phyloP scores from a whole-genome alignment of 192 early-diverging fungal species.

The Backusella mclennaniae region DNA sequence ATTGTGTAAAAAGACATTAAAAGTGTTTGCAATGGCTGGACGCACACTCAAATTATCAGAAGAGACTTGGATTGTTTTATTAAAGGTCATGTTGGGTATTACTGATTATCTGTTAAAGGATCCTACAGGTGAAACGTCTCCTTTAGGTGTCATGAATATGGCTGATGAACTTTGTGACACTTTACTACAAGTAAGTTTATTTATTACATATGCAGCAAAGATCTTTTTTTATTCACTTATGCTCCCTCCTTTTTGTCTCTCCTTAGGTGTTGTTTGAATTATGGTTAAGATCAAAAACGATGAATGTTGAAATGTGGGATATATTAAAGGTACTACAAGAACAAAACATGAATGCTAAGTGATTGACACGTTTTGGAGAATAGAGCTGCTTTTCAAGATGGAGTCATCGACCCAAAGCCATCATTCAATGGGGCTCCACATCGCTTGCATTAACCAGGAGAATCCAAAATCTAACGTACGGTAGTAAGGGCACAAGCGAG shows the following conservation, averaged over 20 bases:
- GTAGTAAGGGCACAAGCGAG: constrained; percentile 59
- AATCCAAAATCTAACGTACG: constrained; percentile 67
- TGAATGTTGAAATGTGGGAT: constrained; percentile 76
- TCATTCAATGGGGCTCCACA: constrained; percentile 76
- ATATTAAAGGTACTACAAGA: constrained; percentile 50
- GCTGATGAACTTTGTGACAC: constrained; percentile 76
- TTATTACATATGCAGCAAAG: background rate
- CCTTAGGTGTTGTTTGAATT: constrained; percentile 67
- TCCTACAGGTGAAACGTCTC: constrained; percentile 38
- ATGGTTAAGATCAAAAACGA: constrained; percentile 71
- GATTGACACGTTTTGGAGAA: background rate
- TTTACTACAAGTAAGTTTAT: constrained; percentile 57
- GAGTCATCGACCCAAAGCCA: constrained; percentile 70
- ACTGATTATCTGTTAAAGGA: constrained; percentile 69
- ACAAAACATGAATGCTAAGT: background rate
- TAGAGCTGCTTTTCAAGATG: constrained; percentile 59
- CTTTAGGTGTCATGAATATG: constrained; percentile 49
- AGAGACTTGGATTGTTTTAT: constrained; percentile 78
- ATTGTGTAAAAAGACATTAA: constrained; percentile 71
- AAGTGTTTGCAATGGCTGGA: constrained; percentile 59
- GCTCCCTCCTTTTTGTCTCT: background rate
- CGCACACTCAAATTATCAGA: constrained; percentile 63
- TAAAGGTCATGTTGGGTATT: constrained; percentile 80
- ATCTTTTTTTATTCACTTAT: background rate
- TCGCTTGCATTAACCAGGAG: constrained; percentile 66